phyloP scores from a whole-genome alignment of 2,329 filamentous ascomycete species.

The Scedosporium boydii region DNA sequence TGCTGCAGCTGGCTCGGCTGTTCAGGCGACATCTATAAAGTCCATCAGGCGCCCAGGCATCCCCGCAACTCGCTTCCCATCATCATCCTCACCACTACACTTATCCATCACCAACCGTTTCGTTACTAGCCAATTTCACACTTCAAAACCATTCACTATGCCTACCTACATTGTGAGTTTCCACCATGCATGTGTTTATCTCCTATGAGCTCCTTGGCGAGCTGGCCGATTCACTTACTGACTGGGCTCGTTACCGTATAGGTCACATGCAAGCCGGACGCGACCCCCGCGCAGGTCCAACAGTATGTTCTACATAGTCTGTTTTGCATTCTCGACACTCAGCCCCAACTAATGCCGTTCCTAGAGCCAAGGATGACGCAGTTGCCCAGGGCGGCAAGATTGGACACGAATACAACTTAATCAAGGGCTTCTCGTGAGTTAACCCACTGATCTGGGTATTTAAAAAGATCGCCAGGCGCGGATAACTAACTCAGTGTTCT shows the following conservation, averaged over 20 bases:
- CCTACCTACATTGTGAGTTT: slow-evolving; percentile 45
- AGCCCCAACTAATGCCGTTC: not conserved
- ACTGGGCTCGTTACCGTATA: slow-evolving; percentile 25
- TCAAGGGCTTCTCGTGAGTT: slow-evolving; percentile 88
- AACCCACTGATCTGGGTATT: not conserved
- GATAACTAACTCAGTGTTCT: slow-evolving; percentile 4
- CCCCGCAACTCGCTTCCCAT: slow-evolving; percentile 1
- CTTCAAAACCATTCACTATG: slow-evolving; percentile 28
- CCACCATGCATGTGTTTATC: not conserved
- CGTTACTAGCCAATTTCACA: not conserved
- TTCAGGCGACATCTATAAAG: slow-evolving; percentile 1
- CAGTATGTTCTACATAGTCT: slow-evolving; percentile 36
- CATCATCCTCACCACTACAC: not conserved
- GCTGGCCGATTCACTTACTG: not conserved
- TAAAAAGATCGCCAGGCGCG: not conserved
- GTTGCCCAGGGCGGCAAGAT: slow-evolving; percentile 73
- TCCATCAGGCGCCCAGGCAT: not conserved
- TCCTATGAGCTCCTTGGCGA: slow-evolving; percentile 10
- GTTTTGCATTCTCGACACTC: not conserved
- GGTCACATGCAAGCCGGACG: slow-evolving; percentile 72
- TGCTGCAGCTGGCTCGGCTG: not conserved
- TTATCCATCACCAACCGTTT: not conserved
- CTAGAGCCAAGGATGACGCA: slow-evolving; percentile 68
- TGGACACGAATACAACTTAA: slow-evolving; percentile 71
- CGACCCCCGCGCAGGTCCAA: slow-evolving; percentile 55